Conservation (phyloP, 139 green algal species). For the Ostreobium quekettii region DNA sequence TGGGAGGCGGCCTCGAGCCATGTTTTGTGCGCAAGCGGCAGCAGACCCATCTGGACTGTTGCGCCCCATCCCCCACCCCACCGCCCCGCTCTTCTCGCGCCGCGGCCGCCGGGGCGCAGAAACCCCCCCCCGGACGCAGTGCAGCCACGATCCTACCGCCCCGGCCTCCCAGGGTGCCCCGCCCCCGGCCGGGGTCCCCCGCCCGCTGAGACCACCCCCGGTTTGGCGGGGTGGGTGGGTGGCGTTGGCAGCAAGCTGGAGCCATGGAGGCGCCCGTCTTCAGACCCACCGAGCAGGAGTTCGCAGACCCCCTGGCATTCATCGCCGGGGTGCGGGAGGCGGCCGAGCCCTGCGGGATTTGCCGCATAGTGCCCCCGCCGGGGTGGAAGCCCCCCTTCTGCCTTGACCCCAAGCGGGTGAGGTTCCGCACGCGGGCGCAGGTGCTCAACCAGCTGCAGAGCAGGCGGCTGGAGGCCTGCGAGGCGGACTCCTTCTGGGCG, state of each 20-base stretch:
- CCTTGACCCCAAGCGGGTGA: slow-evolving; percentile 42
- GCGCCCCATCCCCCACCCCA: too few relatives aligned
- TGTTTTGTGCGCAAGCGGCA: too few relatives aligned
- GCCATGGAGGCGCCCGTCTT: slow-evolving; percentile 46
- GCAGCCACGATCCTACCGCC: too few relatives aligned
- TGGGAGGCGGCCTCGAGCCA: too few relatives aligned
- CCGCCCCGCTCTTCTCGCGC: too few relatives aligned
- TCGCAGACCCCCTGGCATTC: slow-evolving; percentile 49
- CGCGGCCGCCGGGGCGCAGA: too few relatives aligned
- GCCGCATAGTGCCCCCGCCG: slow-evolving; percentile 62
- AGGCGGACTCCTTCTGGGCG: slow-evolving; percentile 37
- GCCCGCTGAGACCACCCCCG: too few relatives aligned
- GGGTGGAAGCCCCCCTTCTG: slow-evolving; percentile 56
- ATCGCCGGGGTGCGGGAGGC: slow-evolving; percentile 45
- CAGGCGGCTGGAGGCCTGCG: slow-evolving; percentile 20
- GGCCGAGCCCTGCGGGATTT: slow-evolving; percentile 64
- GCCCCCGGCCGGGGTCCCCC: too few relatives aligned
- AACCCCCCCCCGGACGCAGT: too few relatives aligned
- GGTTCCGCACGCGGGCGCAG: slow-evolving; percentile 68
- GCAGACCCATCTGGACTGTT: too few relatives aligned
- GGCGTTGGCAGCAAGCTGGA: neutral
- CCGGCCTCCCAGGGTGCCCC: too few relatives aligned
- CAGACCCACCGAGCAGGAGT: slow-evolving; percentile 59
- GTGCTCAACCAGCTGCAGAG: slow-evolving; percentile 70
- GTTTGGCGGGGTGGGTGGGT: neutral